phyloP scores from a whole-genome alignment of 805 yeast genomes.

The Pichia cabralensis region DNA sequence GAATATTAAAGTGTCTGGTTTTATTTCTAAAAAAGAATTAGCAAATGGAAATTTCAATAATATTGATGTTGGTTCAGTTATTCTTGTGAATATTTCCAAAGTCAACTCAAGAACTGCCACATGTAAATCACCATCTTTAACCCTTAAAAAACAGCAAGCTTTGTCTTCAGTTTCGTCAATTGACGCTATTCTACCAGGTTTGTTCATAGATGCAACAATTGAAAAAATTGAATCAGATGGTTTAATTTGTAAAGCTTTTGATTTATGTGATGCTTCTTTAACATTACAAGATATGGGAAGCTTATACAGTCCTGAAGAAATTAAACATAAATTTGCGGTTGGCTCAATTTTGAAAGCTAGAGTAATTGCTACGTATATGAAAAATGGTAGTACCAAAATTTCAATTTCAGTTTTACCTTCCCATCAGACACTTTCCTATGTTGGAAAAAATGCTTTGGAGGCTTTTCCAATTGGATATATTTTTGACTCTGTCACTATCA shows the following conservation, averaged over 20 bases:
- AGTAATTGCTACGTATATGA: conserved; percentile 46
- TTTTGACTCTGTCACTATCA: conserved; percentile 47
- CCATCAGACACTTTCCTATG: conserved; percentile 28
- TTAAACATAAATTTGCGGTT: conserved; percentile 54
- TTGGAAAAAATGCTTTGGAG: conserved; percentile 31
- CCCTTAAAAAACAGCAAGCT: conserved; percentile 37
- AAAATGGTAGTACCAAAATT: conserved; percentile 44
- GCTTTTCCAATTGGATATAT: conserved; percentile 76
- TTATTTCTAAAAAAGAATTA: conserved; percentile 64
- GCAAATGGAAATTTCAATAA: conserved; percentile 7
- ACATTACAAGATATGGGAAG: conserved; percentile 54
- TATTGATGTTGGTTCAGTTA: conserved; percentile 49
- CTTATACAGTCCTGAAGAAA: conserved; percentile 27
- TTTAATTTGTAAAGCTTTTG: conserved; percentile 60
- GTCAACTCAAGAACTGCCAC: conserved; percentile 49
- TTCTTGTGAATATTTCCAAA: conserved; percentile 50
- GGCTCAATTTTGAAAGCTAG: conserved; percentile 66
- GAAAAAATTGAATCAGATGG: conserved; percentile 54
- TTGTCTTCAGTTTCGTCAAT: conserved; percentile 54
- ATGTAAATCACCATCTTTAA: conserved; percentile 36
- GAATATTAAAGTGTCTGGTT: conserved; percentile 45
- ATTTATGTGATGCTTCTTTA: conserved; percentile 63
- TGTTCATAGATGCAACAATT: conserved; percentile 62
- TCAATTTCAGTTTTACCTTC: conserved; percentile 56
- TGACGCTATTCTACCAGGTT: conserved; percentile 82